A percentile compares a stretch with the other conserved stretches of the same genome.
Evolutionary conservation across 2,329 filamentous ascomycete genomes (phyloP).

Genomic region (Colletotrichum orbiculare): DNA sequence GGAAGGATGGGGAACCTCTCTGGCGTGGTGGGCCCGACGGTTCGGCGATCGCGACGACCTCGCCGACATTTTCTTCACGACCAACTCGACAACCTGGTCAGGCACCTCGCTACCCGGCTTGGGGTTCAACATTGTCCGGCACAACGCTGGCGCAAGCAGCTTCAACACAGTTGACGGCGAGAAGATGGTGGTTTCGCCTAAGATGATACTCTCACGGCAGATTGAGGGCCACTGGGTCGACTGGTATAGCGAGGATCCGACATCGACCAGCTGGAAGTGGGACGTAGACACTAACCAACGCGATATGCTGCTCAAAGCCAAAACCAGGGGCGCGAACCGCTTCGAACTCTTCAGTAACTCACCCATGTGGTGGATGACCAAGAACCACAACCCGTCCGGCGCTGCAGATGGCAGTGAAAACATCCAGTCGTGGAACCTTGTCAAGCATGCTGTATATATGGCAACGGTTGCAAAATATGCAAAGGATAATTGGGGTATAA

Average conservation of each 20-base stretch:
- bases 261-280: slow-evolving; percentile 54
- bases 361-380: slow-evolving; percentile 58
- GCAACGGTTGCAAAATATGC: slow-evolving; percentile 52
- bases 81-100: slow-evolving; percentile 43
- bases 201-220: slow-evolving; percentile 51
- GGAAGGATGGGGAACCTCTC: slow-evolving; percentile 57
- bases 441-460: slow-evolving; percentile 52
- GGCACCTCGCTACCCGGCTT: slow-evolving; percentile 49
- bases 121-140: slow-evolving; percentile 55
- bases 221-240: slow-evolving; percentile 55
- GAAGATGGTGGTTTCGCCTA: slow-evolving; percentile 49
- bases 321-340: slow-evolving; percentile 47
- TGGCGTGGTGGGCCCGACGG: slow-evolving; percentile 56
- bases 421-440: slow-evolving; percentile 51
- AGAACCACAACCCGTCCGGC: slow-evolving; percentile 55
- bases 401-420: slow-evolving; percentile 50
- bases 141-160: slow-evolving; percentile 56
- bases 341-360: slow-evolving; percentile 59
- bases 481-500: slow-evolving; percentile 50
- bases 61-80: slow-evolving; percentile 53
- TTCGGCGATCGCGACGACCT: slow-evolving; percentile 55
- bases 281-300: slow-evolving; percentile 53
- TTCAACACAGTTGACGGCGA: slow-evolving; percentile 47
- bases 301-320: slow-evolving; percentile 51
- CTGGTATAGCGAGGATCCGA: slow-evolving; percentile 47